Conservation (phyloP, 2,329 filamentous ascomycete species). For the Colletotrichum graminicola region DNA sequence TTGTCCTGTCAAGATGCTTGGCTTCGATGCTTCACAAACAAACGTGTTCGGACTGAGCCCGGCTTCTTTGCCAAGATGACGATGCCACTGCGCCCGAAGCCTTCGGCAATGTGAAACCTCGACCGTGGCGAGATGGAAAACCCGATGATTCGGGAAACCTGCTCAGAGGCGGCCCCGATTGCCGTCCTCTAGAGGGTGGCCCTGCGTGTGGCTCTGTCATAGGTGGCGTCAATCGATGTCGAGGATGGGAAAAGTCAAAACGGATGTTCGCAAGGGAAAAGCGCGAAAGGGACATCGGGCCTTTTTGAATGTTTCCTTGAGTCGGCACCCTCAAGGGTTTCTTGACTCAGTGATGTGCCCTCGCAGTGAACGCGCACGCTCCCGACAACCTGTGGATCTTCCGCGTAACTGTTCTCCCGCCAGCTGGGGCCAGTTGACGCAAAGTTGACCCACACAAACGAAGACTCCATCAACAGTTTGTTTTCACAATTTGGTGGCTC, state of each 20-base stretch:
- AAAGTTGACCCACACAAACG: no score
- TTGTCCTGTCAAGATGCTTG: constrained; percentile 35
- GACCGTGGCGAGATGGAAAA: constrained; percentile 17
- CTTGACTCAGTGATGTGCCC: not conserved
- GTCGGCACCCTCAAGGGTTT: not conserved
- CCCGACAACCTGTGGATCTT: not conserved
- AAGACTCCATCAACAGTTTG: no score
- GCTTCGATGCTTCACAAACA: constrained; percentile 29
- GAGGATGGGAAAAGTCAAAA: constrained; percentile 12
- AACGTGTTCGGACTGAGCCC: constrained; percentile 20
- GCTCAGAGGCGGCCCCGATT: not conserved
- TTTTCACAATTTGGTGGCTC: no score
- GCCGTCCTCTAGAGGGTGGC: not conserved
- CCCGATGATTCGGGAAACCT: not conserved
- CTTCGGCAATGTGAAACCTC: constrained; percentile 25
- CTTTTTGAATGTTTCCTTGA: constrained; percentile 3
- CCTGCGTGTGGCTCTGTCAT: constrained; percentile 8
- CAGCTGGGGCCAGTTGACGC: not conserved
- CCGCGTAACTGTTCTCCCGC: no score
- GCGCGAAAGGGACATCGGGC: not conserved
- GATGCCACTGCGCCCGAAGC: constrained; percentile 30
- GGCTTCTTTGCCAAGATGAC: constrained; percentile 26
- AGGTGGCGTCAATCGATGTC: not conserved
- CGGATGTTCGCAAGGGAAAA: not conserved
- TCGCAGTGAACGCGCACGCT: not conserved